Percentiles rank a stretch among this genome's conserved stretches.
These are phyloP conservation scores for Delitschia confertaspora DNA, from an alignment of 495 filamentous ascomycete genomes.

Conservation along the genomic window DNA sequence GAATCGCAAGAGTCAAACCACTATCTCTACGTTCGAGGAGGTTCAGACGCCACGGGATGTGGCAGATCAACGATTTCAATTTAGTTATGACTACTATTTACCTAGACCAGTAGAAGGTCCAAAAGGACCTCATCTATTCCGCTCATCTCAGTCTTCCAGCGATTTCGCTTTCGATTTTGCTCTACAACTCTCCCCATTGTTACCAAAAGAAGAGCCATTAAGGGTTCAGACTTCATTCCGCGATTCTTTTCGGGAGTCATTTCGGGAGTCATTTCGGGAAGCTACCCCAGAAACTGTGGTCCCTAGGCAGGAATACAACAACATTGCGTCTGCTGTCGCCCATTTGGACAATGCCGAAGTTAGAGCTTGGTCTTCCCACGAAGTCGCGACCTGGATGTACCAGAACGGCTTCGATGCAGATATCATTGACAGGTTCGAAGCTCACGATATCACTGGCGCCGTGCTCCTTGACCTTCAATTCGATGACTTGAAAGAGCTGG, in stretches of 20 bases:
- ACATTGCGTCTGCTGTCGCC: slow-evolving; percentile 37
- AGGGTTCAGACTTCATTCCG: slow-evolving; percentile 30
- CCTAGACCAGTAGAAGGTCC: slow-evolving; percentile 66
- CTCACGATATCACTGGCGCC: slow-evolving; percentile 82
- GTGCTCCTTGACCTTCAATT: slow-evolving; percentile 79
- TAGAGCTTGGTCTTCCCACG: slow-evolving; percentile 55
- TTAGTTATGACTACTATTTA: slow-evolving; percentile 37
- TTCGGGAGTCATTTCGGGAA: too few relatives aligned
- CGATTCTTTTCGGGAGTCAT: too few relatives aligned
- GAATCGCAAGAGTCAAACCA: slow-evolving; percentile 58
- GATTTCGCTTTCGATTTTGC: slow-evolving; percentile 49
- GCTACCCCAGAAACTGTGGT: slow-evolving; percentile 28
- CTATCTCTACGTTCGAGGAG: slow-evolving; percentile 68
- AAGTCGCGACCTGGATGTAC: slow-evolving; percentile 77
- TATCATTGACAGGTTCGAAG: slow-evolving; percentile 72
- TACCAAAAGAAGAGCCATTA: slow-evolving; percentile 32
- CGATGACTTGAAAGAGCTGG: slow-evolving; percentile 89
- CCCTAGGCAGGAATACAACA: slow-evolving; percentile 32
- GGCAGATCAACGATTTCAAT: slow-evolving; percentile 39
- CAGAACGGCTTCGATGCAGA: slow-evolving; percentile 58
- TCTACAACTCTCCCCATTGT: slow-evolving; percentile 56
- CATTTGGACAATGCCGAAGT: slow-evolving; percentile 52
- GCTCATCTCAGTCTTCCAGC: slow-evolving; percentile 42
- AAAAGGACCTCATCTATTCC: slow-evolving; percentile 81
- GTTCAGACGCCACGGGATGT: slow-evolving; percentile 50